Base-by-base conservation (phyloP, 208 protist species). In the Tritrichomonas musculus region DNA sequence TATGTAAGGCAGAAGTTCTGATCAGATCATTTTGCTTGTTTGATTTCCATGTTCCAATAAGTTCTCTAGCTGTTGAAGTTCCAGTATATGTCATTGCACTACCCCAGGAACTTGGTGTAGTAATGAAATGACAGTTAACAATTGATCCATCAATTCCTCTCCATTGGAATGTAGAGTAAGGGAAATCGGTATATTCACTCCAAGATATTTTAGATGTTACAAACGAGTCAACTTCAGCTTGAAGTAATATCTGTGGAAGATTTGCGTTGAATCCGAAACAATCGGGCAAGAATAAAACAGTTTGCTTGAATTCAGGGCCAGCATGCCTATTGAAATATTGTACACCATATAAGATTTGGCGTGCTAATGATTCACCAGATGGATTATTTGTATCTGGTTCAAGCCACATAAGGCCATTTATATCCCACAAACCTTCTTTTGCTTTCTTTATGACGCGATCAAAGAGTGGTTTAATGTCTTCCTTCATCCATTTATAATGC, bases 271-370 rank as follows among this genome's bases (percentile, higher is more conserved):
- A 92, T 22, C 80, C 80, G 50, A 92, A 92, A 22, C 49, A 64
- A 36, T 92, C 80, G 22, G 80, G 80, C 22, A 92, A 44, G 49
- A 53, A 92, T 8, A 92, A 50, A 36, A 41, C 22, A 14, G 17
- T 60, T 25, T 60, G 50, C 80, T 66, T 53, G 69, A 44, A 44
- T 22, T 60, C 27, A 33, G 27, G 57, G 8, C 92, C 92, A 47
- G 69, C 17, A 22, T 93, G 9, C 5, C n/a, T 50, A 69, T 93
- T 41, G 73, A 93, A 93, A 44, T 47, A 60, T 33, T 41, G 66
- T 22, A 49, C 27, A 66, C 92, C 92, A 50, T 93, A 93, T 14
- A 93, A n/a, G 25, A 93, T 60, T 49, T 93, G 92, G 1, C 92
- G 20, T 11, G 69, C 50, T 14, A 93, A 30, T 50, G 92, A 93